Conservation (phyloP, 192 early-diverging fungal species). For the Pecoramyces ruminantium region DNA sequence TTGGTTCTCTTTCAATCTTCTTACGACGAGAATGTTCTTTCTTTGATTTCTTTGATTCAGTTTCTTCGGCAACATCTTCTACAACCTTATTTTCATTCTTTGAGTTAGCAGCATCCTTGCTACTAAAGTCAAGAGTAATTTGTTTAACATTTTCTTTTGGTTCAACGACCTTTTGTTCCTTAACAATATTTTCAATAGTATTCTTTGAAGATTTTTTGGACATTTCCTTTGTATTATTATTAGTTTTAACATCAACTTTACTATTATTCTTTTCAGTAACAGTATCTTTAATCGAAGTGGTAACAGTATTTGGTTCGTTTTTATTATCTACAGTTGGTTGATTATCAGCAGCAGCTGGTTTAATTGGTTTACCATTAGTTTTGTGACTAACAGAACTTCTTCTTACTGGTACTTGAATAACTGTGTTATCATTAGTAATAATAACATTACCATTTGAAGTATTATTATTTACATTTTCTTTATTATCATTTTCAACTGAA, state of each 20-base stretch:
- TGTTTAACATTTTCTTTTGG: not conserved
- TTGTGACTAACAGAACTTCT: not conserved
- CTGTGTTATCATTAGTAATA: not conserved
- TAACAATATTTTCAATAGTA: not conserved
- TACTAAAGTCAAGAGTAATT: not conserved
- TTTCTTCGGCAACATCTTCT: not conserved
- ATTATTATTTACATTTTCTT: not conserved
- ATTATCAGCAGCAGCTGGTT: not conserved
- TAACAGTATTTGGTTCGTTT: not conserved
- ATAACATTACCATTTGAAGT: not conserved
- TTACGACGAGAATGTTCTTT: not conserved
- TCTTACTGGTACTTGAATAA: not conserved
- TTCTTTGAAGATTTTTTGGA: not conserved
- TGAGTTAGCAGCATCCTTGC: not conserved
- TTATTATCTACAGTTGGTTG: not conserved
- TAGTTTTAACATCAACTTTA: not conserved
- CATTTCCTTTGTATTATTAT: not conserved
- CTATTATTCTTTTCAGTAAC: not conserved
- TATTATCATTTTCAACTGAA: not conserved
- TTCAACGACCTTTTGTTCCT: not conserved
- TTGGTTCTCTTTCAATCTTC: not conserved
- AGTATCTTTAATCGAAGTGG: not conserved
- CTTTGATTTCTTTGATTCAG: not conserved
- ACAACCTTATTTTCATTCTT: not conserved
- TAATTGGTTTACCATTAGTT: not conserved